Percentiles rank a stretch among this genome's conserved stretches.
phyloP scores from a whole-genome alignment of 352 stramenopile genomes.

The Pythium oligandrum region DNA sequence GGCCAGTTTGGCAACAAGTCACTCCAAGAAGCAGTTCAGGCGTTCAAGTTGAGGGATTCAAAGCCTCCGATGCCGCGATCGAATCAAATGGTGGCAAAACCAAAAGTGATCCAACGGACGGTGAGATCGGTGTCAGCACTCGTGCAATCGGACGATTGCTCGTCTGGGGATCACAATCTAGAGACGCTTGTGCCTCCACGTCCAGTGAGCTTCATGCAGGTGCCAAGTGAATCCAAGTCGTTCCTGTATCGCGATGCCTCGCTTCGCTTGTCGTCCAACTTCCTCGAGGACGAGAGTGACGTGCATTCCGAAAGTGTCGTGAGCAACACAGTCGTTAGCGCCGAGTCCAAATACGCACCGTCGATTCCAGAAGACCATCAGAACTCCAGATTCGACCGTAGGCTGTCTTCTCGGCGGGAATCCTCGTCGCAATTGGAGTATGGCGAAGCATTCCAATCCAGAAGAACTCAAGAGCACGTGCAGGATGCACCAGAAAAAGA shows the following conservation, averaged over 20 bases:
- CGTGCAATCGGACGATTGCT: background rate
- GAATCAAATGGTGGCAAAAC: background rate
- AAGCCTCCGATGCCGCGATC: background rate
- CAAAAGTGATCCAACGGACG: too few relatives aligned
- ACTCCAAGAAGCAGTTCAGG: conserved; percentile 49
- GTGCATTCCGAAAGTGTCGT: background rate
- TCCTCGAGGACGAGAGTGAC: background rate
- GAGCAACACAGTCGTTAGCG: background rate
- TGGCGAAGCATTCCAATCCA: too few relatives aligned
- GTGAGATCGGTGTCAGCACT: background rate
- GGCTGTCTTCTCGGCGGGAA: background rate
- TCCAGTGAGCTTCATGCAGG: background rate
- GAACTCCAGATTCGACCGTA: background rate
- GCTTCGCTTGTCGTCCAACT: background rate
- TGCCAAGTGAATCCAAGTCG: too few relatives aligned
- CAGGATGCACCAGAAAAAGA: background rate
- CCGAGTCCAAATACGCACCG: too few relatives aligned
- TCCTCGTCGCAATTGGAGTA: background rate
- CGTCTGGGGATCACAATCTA: background rate
- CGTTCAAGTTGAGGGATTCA: conserved; percentile 39
- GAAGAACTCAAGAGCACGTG: background rate
- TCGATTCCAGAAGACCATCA: too few relatives aligned
- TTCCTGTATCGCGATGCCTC: background rate
- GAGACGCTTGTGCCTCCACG: background rate
- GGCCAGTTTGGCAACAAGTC: conserved; percentile 69